A percentile compares a stretch with the other conserved stretches of the same genome.
These are phyloP conservation scores for Chamaenerion angustifolium DNA, from an alignment of 345 rosid genomes.

Conservation along the genomic window DNA sequence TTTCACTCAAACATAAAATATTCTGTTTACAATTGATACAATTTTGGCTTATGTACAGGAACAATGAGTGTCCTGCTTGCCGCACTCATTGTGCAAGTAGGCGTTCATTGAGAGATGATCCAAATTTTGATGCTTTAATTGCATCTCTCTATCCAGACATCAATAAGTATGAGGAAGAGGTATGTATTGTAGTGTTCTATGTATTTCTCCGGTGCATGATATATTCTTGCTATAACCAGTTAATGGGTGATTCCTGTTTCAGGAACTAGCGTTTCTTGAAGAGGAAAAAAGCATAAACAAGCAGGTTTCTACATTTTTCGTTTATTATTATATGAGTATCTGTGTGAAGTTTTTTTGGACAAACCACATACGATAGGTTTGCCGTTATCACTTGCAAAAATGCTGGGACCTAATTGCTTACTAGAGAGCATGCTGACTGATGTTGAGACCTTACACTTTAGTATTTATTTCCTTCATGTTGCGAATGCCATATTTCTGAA, in stretches of 20 bases:
- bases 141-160: conserved; percentile 65
- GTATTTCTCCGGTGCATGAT: not conserved
- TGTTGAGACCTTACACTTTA: no score
- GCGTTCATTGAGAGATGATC: conserved; percentile 92
- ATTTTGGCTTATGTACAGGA: conserved; percentile 16
- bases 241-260: conserved; percentile 11
- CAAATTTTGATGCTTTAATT: conserved; percentile 77
- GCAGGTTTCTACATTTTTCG: conserved; percentile 37
- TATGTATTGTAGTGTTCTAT: conserved; percentile 3
- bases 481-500: no score
- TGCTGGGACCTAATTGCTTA: no score
- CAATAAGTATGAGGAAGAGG: conserved; percentile 72
- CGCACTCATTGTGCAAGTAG: conserved; percentile 96
- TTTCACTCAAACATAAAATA: no score
- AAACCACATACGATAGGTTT: no score
- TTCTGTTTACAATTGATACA: no score
- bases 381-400: no score
- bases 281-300: conserved; percentile 74
- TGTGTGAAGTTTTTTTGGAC: no score
- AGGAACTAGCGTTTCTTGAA: conserved; percentile 82
- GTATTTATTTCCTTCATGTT: no score
- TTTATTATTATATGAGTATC: not conserved
- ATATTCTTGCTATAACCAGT: no score
- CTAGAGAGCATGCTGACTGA: no score
- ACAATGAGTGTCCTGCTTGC: conserved; percentile 96